Evolutionary conservation across 306 rosid species (phyloP).

Genomic region (Oemleria cerasiformis): DNA sequence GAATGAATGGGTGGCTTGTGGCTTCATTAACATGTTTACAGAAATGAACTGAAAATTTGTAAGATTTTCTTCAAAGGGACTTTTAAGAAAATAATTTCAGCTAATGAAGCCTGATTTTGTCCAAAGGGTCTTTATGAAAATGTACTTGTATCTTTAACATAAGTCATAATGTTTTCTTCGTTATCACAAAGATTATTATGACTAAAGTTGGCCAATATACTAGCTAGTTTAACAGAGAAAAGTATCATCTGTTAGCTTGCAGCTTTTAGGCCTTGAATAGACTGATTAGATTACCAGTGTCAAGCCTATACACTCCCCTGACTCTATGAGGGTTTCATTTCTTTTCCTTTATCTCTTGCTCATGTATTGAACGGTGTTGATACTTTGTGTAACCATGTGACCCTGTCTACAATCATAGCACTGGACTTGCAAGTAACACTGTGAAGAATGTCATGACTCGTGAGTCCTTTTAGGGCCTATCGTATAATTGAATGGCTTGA

Average conservation of each 20-base stretch:
- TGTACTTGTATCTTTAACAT: not conserved
- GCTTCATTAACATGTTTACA: not conserved
- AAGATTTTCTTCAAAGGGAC: not conserved
- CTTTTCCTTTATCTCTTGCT: not conserved
- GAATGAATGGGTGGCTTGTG: not conserved
- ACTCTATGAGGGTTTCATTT: not conserved
- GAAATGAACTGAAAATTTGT: not conserved
- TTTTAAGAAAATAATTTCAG: not conserved
- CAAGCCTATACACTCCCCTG: not conserved
- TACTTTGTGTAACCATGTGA: not conserved
- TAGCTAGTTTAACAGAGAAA: not conserved
- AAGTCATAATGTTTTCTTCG: not conserved
- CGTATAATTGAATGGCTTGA: not conserved
- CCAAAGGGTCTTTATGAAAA: not conserved
- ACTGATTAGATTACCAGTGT: too few species aligned
- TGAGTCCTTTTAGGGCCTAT: not conserved
- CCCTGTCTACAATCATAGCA: not conserved
- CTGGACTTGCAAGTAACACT: not conserved
- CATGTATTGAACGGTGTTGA: not conserved
- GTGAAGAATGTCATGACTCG: not conserved
- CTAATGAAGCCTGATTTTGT: not conserved
- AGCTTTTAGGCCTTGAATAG: not conserved
- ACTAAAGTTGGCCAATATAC: too few species aligned
- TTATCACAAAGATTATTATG: not conserved
- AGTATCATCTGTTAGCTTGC: not conserved